Evolutionary conservation across 2,329 filamentous ascomycete genomes (phyloP).

Genomic region (Raffaelea deltoideospora): DNA sequence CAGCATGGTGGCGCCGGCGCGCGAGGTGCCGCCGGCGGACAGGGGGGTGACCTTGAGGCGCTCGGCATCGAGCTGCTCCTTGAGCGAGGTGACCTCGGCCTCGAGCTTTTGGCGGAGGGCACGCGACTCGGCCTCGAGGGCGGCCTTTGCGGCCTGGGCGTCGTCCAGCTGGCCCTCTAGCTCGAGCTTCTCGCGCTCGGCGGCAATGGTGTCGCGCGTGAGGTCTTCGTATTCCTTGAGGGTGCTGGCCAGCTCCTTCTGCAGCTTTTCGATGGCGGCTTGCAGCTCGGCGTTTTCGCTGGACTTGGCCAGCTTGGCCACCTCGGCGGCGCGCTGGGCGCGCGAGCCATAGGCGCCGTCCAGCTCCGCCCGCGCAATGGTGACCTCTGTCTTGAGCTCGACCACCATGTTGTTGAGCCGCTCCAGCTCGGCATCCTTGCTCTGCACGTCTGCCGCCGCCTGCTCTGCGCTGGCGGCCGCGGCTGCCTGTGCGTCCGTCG

Average conservation of each 20-base stretch:
- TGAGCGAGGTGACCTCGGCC: conserved; percentile 25
- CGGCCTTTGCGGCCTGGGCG: conserved; percentile 17
- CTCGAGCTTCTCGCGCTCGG: conserved; percentile 34
- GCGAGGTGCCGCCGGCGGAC: conserved; percentile 16
- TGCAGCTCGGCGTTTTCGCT: conserved; percentile 31
- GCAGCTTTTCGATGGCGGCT: conserved; percentile 32
- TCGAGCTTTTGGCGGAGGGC: conserved; percentile 24
- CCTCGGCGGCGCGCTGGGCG: conserved; percentile 41
- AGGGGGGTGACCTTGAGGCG: conserved; percentile 22
- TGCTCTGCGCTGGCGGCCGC: conserved; percentile 14
- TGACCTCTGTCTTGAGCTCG: conserved; percentile 46
- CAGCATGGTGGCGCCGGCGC: conserved; percentile 33
- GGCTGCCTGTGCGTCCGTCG: conserved; percentile 14
- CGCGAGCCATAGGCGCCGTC: conserved; percentile 46
- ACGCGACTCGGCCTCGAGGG: conserved; percentile 23
- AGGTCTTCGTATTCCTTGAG: conserved; percentile 38
- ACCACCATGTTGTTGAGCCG: conserved; percentile 34
- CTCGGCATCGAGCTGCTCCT: conserved; percentile 37
- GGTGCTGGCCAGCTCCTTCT: conserved; percentile 32
- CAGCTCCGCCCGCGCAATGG: conserved; percentile 44
- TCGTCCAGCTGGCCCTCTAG: conserved; percentile 27
- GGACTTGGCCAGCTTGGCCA: conserved; percentile 35
- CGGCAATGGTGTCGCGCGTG: conserved; percentile 33
- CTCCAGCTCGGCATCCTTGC: conserved; percentile 35
- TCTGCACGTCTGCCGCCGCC: conserved; percentile 28